Evolutionary conservation across 2,329 filamentous ascomycete genomes (phyloP).

Genomic region (Sarocladium oryzae): DNA sequence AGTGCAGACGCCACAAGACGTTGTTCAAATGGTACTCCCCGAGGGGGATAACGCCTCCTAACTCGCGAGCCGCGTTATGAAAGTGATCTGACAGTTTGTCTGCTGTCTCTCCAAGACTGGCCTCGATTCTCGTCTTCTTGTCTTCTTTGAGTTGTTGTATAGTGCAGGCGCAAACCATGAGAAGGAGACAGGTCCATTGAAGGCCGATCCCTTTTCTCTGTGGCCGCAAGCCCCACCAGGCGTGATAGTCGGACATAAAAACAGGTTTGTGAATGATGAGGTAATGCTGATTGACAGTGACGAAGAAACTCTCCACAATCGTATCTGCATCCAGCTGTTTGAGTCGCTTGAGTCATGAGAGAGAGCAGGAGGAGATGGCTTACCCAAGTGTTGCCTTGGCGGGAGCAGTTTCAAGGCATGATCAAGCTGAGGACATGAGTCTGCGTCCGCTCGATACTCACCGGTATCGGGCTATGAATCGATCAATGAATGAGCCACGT

Average conservation of each 20-base stretch:
- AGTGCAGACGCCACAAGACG: slow-evolving; percentile 24
- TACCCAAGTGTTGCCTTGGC: slow-evolving; percentile 20
- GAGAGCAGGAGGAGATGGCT: slow-evolving; percentile 8
- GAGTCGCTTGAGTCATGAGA: not conserved
- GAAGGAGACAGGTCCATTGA: slow-evolving; percentile 23
- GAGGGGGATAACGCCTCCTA: slow-evolving; percentile 20
- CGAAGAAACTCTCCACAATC: slow-evolving; percentile 22
- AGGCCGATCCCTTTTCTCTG: slow-evolving; percentile 17
- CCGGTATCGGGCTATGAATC: slow-evolving; percentile 1
- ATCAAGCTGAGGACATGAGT: slow-evolving; percentile 15
- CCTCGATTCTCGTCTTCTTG: slow-evolving; percentile 16
- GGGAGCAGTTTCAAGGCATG: slow-evolving; percentile 20
- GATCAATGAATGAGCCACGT: slow-evolving; percentile 7
- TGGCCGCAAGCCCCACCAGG: slow-evolving; percentile 22
- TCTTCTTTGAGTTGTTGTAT: slow-evolving; percentile 21
- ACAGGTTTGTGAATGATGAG: slow-evolving; percentile 25
- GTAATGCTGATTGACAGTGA: slow-evolving; percentile 26
- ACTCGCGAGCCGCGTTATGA: slow-evolving; percentile 19
- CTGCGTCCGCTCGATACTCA: slow-evolving; percentile 8
- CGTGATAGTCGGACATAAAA: slow-evolving; percentile 23
- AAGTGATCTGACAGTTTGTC: slow-evolving; percentile 19
- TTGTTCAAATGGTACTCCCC: slow-evolving; percentile 22
- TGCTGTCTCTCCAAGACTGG: slow-evolving; percentile 14
- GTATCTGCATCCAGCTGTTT: slow-evolving; percentile 15
- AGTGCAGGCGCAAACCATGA: slow-evolving; percentile 23